phyloP scores from a whole-genome alignment of 805 yeast species.

The Lachancea sp. region DNA sequence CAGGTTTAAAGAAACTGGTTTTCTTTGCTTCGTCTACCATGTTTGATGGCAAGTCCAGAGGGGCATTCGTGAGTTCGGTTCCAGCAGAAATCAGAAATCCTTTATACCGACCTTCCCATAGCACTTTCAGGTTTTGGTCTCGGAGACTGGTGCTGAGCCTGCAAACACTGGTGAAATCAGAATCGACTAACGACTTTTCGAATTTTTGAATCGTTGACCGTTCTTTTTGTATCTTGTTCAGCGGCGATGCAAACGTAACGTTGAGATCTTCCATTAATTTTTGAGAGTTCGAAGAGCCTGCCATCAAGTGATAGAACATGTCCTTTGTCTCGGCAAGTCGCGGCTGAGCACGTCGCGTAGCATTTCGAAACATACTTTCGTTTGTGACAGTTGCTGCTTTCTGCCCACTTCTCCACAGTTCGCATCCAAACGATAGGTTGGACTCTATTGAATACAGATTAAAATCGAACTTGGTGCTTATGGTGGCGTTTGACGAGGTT shows the following conservation, averaged over 20 bases:
- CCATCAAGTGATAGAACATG: conserved; percentile 17
- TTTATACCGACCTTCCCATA: conserved; percentile 86
- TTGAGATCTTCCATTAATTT: conserved; percentile 24
- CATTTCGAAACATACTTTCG: background rate
- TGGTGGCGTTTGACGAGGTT: conserved; percentile 66
- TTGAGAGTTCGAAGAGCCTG: conserved; percentile 16
- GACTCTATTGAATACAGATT: conserved; percentile 87
- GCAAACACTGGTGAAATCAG: conserved; percentile 62
- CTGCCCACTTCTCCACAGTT: conserved; percentile 55
- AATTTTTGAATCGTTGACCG: conserved; percentile 45
- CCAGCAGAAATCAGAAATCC: conserved; percentile 80
- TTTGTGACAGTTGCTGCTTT: background rate
- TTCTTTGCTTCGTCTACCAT: background rate
- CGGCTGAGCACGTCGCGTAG: background rate
- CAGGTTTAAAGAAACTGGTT: conserved; percentile 11
- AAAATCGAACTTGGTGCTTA: conserved; percentile 81
- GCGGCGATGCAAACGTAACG: conserved; percentile 29
- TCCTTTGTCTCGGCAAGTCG: conserved; percentile 3
- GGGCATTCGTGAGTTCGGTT: conserved; percentile 35
- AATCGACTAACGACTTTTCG: conserved; percentile 43
- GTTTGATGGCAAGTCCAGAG: conserved; percentile 6
- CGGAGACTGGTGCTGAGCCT: conserved; percentile 67
- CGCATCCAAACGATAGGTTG: conserved; percentile 80
- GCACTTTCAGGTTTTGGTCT: conserved; percentile 50
- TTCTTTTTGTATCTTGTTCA: conserved; percentile 29